A percentile compares a stretch with the other conserved stretches of the same genome.
Conservation (phyloP, 495 filamentous ascomycete species). For the Penicillium malachiteum region DNA sequence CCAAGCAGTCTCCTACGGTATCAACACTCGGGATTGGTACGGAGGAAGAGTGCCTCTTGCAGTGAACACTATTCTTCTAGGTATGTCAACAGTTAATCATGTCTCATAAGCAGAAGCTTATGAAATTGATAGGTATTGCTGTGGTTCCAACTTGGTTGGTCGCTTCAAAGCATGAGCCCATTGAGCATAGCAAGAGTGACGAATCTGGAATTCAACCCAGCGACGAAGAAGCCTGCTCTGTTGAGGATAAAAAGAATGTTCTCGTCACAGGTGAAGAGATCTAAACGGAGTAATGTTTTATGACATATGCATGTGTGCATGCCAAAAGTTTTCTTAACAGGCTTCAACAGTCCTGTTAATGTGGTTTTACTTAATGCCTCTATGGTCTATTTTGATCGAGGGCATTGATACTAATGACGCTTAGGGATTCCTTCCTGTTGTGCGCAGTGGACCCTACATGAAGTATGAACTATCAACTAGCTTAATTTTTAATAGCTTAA, state of each 20-base stretch:
- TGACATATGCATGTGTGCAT: too few species aligned
- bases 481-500: too few species aligned
- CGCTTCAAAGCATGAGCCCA: background rate
- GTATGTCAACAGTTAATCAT: conserved; percentile 20
- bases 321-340: too few species aligned
- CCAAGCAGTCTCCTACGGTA: conserved; percentile 59
- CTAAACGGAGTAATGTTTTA: background rate
- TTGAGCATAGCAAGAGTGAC: conserved; percentile 1
- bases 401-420: too few species aligned
- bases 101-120: background rate
- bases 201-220: background rate
- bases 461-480: too few species aligned
- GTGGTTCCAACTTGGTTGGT: conserved; percentile 7
- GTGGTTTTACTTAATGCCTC: too few species aligned
- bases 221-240: background rate
- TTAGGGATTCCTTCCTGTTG: too few species aligned
- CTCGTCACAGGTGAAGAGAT: background rate
- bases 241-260: background rate
- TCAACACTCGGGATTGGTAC: conserved; percentile 48
- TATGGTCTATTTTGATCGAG: too few species aligned
- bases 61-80: conserved; percentile 49
- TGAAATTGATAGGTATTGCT: background rate
- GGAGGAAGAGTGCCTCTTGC: conserved; percentile 49
- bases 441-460: too few species aligned
- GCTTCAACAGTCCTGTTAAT: too few species aligned